Evolutionary conservation across 192 early-diverging fungal genomes (phyloP), one percentile per base, ranked within the genome.

Genomic region (Backusella parvicylindrica): DNA sequence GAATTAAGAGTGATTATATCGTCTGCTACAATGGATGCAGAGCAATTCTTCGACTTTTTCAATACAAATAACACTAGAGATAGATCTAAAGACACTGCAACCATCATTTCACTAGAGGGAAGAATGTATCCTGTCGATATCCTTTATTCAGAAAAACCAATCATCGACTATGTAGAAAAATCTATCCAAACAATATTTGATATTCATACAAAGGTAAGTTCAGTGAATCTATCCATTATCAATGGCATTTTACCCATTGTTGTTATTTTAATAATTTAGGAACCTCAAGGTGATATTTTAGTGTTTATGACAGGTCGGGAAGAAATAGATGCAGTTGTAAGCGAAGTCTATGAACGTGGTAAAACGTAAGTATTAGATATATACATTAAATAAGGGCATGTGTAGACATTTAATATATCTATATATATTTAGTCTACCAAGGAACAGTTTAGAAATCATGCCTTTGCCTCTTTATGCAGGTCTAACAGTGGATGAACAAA

Each of bases 21-120:
- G 0, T 95, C 92, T 1, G 94, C 94, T n/a, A 95, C 92, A n/a
- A 70, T 94, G 16, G 92, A 95, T 72, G 92, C 91, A 0, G 86
- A 92, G 71, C 82, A 84, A 3, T 94, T 94, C 76, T 86, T 85
- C 28, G 79, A 85, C 8, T 95, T 91, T 74, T 95, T 89, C 75
- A 92, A 92, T 53, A 76, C 83, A n/a, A 91, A 88, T 53, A 72
- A 76, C 15, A 81, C 80, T 3, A 77, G 81, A 26, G 77, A 76
- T 40, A 65, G 28, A 64, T 36, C 71, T 0, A 76, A 86, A 47
- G 91, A 93, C 50, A 87, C 86, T 2, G 84, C 85, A 1, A 84
- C 86, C 1, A 89, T 93, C 49, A 86, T 93, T 37, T 94, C 93
- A 1, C 77, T 95, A 0, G 91, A 94, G 79, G 93, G 91, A 0